These are phyloP conservation scores for Coemansia sp. DNA, from an alignment of 371 early-diverging fungal genomes.

Conservation along the genomic window DNA sequence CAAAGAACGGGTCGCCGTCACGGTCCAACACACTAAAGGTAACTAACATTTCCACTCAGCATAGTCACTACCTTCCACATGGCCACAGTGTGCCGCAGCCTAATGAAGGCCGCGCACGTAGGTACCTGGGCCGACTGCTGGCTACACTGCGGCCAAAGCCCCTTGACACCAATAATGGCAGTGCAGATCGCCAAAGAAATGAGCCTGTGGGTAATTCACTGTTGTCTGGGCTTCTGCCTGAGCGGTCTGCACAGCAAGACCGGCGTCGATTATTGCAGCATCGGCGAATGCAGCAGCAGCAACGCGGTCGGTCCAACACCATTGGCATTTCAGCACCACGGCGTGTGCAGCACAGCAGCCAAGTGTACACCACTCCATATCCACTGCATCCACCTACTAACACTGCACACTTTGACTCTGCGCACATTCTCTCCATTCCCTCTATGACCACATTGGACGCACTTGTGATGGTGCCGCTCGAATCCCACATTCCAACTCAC, in stretches of 20 bases:
- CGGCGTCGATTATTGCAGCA: neutral
- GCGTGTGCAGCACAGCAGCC: too few species aligned
- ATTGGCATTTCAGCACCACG: too few species aligned
- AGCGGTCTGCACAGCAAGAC: neutral
- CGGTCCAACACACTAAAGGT: slow-evolving; percentile 20
- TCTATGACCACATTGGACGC: too few species aligned
- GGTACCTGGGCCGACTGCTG: slow-evolving; percentile 7
- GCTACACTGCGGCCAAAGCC: neutral
- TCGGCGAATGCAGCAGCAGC: too few species aligned
- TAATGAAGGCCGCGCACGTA: slow-evolving; percentile 1
- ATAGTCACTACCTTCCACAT: neutral
- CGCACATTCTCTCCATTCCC: too few species aligned
- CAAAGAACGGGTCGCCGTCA: neutral
- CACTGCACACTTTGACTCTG: neutral
- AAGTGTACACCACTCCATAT: too few species aligned
- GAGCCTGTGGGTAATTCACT: too few species aligned
- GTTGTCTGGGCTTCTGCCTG: too few species aligned
- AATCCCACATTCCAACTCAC: neutral
- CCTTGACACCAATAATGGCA: neutral
- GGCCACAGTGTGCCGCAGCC: neutral
- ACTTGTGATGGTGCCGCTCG: slow-evolving; percentile 12
- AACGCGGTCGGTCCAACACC: too few species aligned
- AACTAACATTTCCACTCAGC: slow-evolving; percentile 2
- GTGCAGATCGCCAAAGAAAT: too few species aligned
- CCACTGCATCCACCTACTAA: neutral